Evolutionary conservation across 169 alveolate genomes (phyloP), one percentile per base, ranked within the genome.

Genomic region (Eimeria maxima): DNA sequence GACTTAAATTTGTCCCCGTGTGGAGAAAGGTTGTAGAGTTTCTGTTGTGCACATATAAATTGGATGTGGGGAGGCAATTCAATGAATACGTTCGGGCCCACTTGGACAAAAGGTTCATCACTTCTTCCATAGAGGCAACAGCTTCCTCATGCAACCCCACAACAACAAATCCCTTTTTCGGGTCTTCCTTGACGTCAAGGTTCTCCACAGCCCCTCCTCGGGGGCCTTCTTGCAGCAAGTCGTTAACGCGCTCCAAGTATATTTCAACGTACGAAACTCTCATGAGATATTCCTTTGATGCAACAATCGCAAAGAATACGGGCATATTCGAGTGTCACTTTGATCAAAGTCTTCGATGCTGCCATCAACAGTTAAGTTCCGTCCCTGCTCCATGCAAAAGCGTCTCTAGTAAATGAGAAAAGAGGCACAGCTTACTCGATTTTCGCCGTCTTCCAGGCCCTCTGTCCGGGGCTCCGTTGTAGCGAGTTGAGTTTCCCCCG

Each of bases 231-330:
- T 96, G 97, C 90, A 98, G 84, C 88, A 98, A 91, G 95, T 98
- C 99, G 87, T 98, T 98, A 18, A 98, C 99, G 73, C 98, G 96
- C 96, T 98, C 99, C 98, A 97, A 95, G 97, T 98, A 98, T 47
- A 98, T 98, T 93, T 98, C 99, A 60, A 98, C 97, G 96, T 97
- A 98, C 22, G 98, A 97, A 33, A 97, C 97, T 90, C 98, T 90
- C 95, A 98, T 97, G 94, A 98, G 96, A 96, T 97, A 98, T 89
- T 97, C 98, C 96, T 95, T 83, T 2, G 71, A 33, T 13, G 65
- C 27, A 11, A 27, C 86, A 27, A 18, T 73, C 57, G 33, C 78
- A 45, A n/a, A 47, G 11, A 33, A 47, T 33, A n/a, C 80, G 55
- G n/a, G 50, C 14, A 69, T 4, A 69, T n/a, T n/a, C 44, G 14